phyloP scores from a whole-genome alignment of 78 protist species.

The Speleostelium caveatum region DNA sequence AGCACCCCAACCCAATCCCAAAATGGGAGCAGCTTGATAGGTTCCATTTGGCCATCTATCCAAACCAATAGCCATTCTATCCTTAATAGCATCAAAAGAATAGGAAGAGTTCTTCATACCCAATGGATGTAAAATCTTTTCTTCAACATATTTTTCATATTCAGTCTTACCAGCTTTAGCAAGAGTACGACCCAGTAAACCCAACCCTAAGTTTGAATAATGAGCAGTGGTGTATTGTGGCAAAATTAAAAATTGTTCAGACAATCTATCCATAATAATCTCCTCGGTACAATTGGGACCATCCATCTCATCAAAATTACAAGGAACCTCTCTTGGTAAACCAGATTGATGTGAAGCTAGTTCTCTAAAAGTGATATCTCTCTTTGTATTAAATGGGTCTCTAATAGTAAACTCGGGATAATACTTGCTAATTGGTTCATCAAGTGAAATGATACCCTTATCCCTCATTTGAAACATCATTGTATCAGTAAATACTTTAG shows the following conservation, averaged over 20 bases:
- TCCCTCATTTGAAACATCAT: conserved; percentile 79
- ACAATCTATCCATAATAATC: background rate
- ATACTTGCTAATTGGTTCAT: conserved; percentile 32
- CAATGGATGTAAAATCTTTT: conserved; percentile 49
- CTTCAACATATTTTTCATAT: conserved; percentile 26
- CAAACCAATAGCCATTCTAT: conserved; percentile 24
- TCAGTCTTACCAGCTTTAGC: conserved; percentile 1
- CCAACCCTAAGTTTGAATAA: conserved; percentile 63
- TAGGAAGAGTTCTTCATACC: conserved; percentile 45
- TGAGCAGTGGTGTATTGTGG: conserved; percentile 51
- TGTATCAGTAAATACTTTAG: conserved; percentile 67
- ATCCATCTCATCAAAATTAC: background rate
- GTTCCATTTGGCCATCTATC: conserved; percentile 6
- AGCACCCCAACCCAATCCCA: conserved; percentile 41
- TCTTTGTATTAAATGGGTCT: conserved; percentile 10
- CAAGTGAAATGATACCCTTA: conserved; percentile 20
- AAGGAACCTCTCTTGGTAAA: conserved; percentile 66
- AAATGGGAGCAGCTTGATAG: conserved; percentile 2
- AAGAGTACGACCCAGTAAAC: conserved; percentile 31
- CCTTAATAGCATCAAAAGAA: conserved; percentile 5
- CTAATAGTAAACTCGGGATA: conserved; percentile 34
- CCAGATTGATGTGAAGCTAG: conserved; percentile 58
- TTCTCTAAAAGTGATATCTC: conserved; percentile 42
- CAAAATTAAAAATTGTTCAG: conserved; percentile 25
- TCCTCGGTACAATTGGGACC: conserved; percentile 34